Evolutionary conservation across 441 rosid genomes (phyloP).

Genomic region (Erysimum cheiri): DNA sequence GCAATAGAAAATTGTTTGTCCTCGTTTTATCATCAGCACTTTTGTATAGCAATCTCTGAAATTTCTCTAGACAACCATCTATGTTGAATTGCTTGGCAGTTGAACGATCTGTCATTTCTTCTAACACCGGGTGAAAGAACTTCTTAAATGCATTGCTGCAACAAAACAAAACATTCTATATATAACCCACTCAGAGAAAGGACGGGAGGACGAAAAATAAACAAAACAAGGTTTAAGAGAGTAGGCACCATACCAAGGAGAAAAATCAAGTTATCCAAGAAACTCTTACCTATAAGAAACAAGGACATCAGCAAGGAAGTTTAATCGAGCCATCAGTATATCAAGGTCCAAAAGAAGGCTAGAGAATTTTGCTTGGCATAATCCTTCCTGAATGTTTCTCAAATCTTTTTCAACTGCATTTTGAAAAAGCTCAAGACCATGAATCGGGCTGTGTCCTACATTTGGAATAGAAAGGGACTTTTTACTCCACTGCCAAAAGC

Average conservation of each 20-base stretch:
- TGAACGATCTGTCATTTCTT: slow-evolving; percentile 45
- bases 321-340: slow-evolving; percentile 52
- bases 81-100: slow-evolving; percentile 44
- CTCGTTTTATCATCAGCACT: slow-evolving; percentile 42
- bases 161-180: slow-evolving; percentile 13
- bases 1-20: slow-evolving; percentile 46
- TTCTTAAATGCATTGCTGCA: slow-evolving; percentile 72
- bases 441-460: slow-evolving; percentile 47
- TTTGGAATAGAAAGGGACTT: slow-evolving; percentile 31
- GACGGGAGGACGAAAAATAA: background rate
- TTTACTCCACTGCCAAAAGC: slow-evolving; percentile 45
- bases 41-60: slow-evolving; percentile 57
- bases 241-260: background rate
- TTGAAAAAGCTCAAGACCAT: slow-evolving; percentile 64
- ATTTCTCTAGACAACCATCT: slow-evolving; percentile 50
- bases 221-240: background rate
- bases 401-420: slow-evolving; percentile 66
- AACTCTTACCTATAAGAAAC: slow-evolving; percentile 69
- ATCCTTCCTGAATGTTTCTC: slow-evolving; percentile 56
- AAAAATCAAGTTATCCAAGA: background rate
- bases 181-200: background rate
- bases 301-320: slow-evolving; percentile 74
- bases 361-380: slow-evolving; percentile 48
- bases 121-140: slow-evolving; percentile 57
- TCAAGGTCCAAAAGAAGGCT: slow-evolving; percentile 48